Evolutionary conservation across 2,329 filamentous ascomycete species (phyloP), one percentile per base, ranked within the genome.

Genomic region (Shiraia sp.): DNA sequence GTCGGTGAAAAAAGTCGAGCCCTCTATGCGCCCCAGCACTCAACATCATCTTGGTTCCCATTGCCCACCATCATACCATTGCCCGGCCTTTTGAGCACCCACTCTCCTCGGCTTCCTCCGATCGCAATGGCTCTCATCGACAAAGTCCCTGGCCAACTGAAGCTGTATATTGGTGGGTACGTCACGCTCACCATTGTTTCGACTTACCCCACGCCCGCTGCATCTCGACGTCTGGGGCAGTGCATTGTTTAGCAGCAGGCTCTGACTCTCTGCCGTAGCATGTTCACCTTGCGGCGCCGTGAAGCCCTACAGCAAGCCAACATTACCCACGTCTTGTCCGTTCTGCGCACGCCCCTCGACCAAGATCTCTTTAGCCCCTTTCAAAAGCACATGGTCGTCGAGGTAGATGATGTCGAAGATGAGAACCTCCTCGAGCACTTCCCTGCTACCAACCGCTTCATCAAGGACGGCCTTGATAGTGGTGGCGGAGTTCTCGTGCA

Each of bases 291-390:
- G 49, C 83, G 85, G 45, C 84, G 87, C 47, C 84, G 84, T 47
- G 79, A 85, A 39, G 79, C 84, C 25, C 77, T 97, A 34, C 73
- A 80, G 51, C 80, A 86, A 50, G 82, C 83, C 53, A 83, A 85
- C 53, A 90, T 99, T 66, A 95, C 90, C 2, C 91, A 96, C 71
- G 81, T 97, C 22, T 77, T 97, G n/a, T 95, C 91, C 4, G 87
- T 93, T 28, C 70, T 92, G 46, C 80, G 81, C 32, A 78, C 86
- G 55, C 78, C 80, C 30, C 70, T 80, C 34, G 74, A 80, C 55
- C 71, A 78, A 54, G 72, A 74, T 45, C 75, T 78, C 28, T 84
- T 82, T 61, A 76, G 80, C 50, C 75, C 78, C 29, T 90, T 84
- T 66, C 73, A 42, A 15, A 36, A 84, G 51, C 90, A 95, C 66